Evolutionary conservation across 148 eudicot genomes (phyloP).

Genomic region (Bassia scoparia): DNA sequence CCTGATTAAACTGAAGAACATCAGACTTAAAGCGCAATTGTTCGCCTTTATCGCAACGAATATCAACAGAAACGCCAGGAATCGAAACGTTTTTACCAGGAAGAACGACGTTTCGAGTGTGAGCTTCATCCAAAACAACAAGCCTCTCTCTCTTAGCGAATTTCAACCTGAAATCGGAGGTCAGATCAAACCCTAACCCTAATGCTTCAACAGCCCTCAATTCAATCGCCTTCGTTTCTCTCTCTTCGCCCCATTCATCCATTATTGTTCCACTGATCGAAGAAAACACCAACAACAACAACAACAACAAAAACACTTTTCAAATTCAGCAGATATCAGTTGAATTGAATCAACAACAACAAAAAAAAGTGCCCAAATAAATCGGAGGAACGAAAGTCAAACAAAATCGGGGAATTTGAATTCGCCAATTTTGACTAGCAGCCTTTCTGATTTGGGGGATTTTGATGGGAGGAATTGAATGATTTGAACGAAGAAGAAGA

Average conservation of each 20-base stretch:
- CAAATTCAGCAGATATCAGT: neutral
- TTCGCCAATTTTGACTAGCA: constrained; percentile 18
- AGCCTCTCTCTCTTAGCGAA: constrained; percentile 66
- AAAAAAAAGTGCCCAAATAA: too few relatives aligned
- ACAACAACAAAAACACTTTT: neutral
- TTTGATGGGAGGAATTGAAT: neutral
- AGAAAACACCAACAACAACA: neutral
- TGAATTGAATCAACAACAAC: neutral
- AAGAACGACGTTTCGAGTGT: constrained; percentile 51
- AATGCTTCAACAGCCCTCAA: constrained; percentile 56
- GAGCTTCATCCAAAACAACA: constrained; percentile 54
- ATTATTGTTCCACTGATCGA: neutral
- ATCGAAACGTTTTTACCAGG: constrained; percentile 54
- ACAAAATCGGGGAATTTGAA: neutral
- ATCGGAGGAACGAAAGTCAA: neutral
- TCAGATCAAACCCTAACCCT: constrained; percentile 88
- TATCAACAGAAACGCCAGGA: constrained; percentile 55
- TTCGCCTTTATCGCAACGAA: constrained; percentile 91
- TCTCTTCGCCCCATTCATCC: constrained; percentile 21
- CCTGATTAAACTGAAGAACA: constrained; percentile 87
- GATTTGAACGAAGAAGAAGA: too few relatives aligned
- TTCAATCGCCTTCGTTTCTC: constrained; percentile 40
- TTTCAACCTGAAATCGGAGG: constrained; percentile 75
- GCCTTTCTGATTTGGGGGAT: neutral
- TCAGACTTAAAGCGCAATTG: constrained; percentile 85